phyloP scores from a whole-genome alignment of 441 rosid genomes.

The Melastoma candidum region DNA sequence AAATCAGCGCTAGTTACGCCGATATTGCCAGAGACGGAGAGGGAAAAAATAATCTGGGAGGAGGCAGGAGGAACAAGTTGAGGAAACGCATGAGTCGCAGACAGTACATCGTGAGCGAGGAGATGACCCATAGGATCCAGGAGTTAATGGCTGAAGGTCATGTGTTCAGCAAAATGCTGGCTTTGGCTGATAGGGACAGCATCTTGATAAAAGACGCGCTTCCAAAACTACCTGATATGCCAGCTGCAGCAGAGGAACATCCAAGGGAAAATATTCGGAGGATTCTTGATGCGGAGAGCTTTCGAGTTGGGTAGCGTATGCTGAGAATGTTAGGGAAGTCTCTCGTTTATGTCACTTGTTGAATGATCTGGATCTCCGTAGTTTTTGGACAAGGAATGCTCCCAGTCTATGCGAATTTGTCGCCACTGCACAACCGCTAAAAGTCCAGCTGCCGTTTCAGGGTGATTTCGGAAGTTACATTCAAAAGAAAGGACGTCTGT shows the following conservation, averaged over 20 bases:
- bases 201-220: slow-evolving; percentile 10
- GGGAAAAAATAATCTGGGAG: slow-evolving; percentile 8
- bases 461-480: slow-evolving; percentile 83
- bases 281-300: slow-evolving; percentile 16
- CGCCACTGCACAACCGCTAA: too few relatives aligned
- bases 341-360: too few relatives aligned
- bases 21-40: slow-evolving; percentile 11
- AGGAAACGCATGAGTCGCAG: slow-evolving; percentile 9
- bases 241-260: slow-evolving; percentile 19
- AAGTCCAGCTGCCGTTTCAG: slow-evolving; percentile 31
- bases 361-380: too few relatives aligned
- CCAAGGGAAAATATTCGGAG: slow-evolving; percentile 14
- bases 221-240: slow-evolving; percentile 14
- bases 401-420: too few relatives aligned
- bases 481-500: slow-evolving; percentile 86
- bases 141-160: slow-evolving; percentile 12
- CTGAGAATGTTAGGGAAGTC: too few relatives aligned
- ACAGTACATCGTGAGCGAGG: neutral
- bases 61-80: slow-evolving; percentile 16
- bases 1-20: slow-evolving; percentile 13
- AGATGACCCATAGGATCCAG: slow-evolving; percentile 3
- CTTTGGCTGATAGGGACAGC: slow-evolving; percentile 16
- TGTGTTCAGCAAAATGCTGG: slow-evolving; percentile 16
- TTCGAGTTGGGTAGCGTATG: slow-evolving; percentile 5
- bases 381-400: too few relatives aligned